These are phyloP conservation scores for Lactuca saligna DNA, from an alignment of 129 eudicot species.

Conservation along the genomic window DNA sequence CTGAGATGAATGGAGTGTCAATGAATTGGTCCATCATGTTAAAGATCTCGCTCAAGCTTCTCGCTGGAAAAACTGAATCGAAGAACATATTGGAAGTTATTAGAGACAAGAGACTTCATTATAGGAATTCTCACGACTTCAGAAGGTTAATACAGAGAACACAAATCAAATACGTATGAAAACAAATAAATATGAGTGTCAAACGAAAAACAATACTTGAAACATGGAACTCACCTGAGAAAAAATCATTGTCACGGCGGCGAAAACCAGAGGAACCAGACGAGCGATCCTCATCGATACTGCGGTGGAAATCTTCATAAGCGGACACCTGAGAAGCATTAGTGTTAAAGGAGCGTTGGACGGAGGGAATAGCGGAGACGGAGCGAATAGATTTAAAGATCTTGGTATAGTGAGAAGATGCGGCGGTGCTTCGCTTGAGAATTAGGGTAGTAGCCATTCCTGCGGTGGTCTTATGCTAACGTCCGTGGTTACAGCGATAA, in stretches of 20 bases:
- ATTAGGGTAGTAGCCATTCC: conserved; percentile 23
- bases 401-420: conserved; percentile 12
- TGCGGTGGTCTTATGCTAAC: neutral
- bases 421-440: conserved; percentile 17
- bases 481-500: neutral
- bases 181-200: neutral
- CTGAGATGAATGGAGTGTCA: conserved; percentile 37
- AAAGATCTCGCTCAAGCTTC: conserved; percentile 60
- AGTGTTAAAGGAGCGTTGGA: conserved; percentile 24
- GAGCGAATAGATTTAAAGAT: conserved; percentile 24
- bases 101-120: neutral
- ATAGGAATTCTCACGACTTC: neutral
- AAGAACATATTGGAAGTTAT: conserved; percentile 46
- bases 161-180: neutral
- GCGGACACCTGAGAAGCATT: conserved; percentile 31
- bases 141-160: neutral
- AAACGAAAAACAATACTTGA: neutral
- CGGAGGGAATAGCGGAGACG: conserved; percentile 8
- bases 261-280: conserved; percentile 31
- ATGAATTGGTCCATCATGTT: conserved; percentile 66
- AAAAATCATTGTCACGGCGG: conserved; percentile 35
- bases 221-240: conserved; percentile 23
- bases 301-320: conserved; percentile 26
- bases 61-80: conserved; percentile 52
- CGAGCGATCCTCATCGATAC: conserved; percentile 30